A percentile compares a stretch with the other conserved stretches of the same genome.
Conservation (phyloP, 78 protist genomes). For the Chrysochromulina parva region DNA sequence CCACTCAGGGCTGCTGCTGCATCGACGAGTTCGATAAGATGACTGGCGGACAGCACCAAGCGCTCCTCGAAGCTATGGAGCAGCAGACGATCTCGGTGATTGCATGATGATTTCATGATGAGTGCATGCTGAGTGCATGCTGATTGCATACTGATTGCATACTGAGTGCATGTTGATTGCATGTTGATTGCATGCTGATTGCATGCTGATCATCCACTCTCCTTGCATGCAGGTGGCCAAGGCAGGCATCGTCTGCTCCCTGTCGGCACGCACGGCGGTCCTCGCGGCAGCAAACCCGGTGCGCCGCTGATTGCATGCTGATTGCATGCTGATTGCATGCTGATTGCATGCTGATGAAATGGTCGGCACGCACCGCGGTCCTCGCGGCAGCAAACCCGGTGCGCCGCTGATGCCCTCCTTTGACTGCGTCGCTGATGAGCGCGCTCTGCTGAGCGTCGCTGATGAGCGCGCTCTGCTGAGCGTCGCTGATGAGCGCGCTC, state of each 20-base stretch:
- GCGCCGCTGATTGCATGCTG: too few species aligned
- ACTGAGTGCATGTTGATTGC: too few species aligned
- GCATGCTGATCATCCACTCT: too few species aligned
- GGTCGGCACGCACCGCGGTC: slow-evolving; percentile 89
- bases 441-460: too few species aligned
- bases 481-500: too few species aligned
- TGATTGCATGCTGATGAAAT: not conserved
- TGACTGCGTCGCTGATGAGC: too few species aligned
- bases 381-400: slow-evolving; percentile 99
- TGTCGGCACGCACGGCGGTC: slow-evolving; percentile 92
- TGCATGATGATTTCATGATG: too few species aligned
- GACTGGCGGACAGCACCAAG: slow-evolving; percentile 66
- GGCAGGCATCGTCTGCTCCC: slow-evolving; percentile 96
- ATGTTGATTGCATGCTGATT: too few species aligned
- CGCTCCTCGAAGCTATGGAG: slow-evolving; percentile 98
- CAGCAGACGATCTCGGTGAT: slow-evolving; percentile 90
- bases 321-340: slow-evolving; percentile 77
- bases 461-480: too few species aligned
- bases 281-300: slow-evolving; percentile 99
- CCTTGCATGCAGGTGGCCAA: slow-evolving; percentile 76
- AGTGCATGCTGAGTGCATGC: too few species aligned
- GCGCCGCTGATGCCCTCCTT: too few species aligned
- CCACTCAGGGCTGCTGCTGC: slow-evolving; percentile 96
- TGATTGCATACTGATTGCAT: too few species aligned
- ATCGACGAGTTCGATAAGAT: slow-evolving; percentile 99